These are phyloP conservation scores for Eucalyptus melliodora DNA, from an alignment of 345 rosid genomes.

Conservation along the genomic window DNA sequence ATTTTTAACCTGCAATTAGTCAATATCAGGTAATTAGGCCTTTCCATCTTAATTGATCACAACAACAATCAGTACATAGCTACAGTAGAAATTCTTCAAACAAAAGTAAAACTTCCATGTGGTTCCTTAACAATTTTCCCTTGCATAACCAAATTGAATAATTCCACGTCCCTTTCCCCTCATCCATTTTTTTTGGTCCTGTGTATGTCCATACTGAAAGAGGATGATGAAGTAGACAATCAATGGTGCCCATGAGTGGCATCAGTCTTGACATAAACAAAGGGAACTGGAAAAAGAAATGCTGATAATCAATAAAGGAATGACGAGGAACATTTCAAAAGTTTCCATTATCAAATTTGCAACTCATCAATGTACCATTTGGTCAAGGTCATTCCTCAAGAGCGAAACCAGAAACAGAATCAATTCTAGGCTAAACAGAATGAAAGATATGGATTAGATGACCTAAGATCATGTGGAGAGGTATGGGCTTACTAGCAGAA, in stretches of 20 bases:
- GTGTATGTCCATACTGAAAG: constrained; percentile 49
- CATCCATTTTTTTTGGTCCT: constrained; percentile 85
- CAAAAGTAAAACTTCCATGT: background rate
- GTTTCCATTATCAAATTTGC: background rate
- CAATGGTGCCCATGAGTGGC: background rate
- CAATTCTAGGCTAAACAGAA: background rate
- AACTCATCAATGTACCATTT: background rate
- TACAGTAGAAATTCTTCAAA: background rate
- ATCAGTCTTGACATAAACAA: background rate
- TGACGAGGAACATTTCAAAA: background rate
- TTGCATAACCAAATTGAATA: constrained; percentile 74
- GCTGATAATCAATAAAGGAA: background rate
- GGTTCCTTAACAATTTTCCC: constrained; percentile 10
- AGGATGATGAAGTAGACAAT: background rate
- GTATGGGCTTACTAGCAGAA: background rate
- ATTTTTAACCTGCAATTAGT: constrained; percentile 44
- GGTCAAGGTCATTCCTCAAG: background rate
- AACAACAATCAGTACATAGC: background rate
- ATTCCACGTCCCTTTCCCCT: constrained; percentile 84
- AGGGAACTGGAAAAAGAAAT: background rate
- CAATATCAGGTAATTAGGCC: background rate
- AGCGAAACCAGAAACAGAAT: background rate
- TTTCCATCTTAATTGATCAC: background rate
- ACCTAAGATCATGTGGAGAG: background rate
- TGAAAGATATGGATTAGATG: background rate